Percentiles rank a stretch among this genome's conserved stretches.
phyloP scores from a whole-genome alignment of 2,329 filamentous ascomycete genomes.

The Penicillium crustosum region DNA sequence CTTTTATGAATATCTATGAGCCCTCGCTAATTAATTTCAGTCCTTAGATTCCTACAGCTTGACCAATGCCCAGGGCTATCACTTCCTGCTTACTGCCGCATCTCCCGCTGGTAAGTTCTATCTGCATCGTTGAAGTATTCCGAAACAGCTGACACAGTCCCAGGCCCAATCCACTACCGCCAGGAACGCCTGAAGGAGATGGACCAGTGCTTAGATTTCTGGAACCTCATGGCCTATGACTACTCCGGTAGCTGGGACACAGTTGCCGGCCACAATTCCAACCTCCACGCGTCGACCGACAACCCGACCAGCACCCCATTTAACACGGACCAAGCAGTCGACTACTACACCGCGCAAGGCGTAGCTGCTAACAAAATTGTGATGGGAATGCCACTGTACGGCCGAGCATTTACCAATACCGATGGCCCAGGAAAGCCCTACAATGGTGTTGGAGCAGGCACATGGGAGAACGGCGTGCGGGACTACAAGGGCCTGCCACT shows the following conservation, averaged over 20 bases:
- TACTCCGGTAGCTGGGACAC: slow-evolving; percentile 79
- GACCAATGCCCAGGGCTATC: slow-evolving; percentile 39
- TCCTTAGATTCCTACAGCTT: slow-evolving; percentile 45
- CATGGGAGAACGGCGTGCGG: slow-evolving; percentile 81
- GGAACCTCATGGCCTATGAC: slow-evolving; percentile 78
- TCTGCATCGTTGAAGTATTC: neutral
- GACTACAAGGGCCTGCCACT: slow-evolving; percentile 85
- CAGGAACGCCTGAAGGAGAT: slow-evolving; percentile 46
- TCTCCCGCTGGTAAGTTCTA: slow-evolving; percentile 42
- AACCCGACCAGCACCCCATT: slow-evolving; percentile 72
- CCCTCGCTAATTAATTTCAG: slow-evolving; percentile 17
- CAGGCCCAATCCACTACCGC: slow-evolving; percentile 49
- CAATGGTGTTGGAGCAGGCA: slow-evolving; percentile 68
- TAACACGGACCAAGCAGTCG: slow-evolving; percentile 68
- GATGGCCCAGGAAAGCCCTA: slow-evolving; percentile 69
- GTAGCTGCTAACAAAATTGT: slow-evolving; percentile 72
- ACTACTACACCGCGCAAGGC: slow-evolving; percentile 65
- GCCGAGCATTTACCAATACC: slow-evolving; percentile 77
- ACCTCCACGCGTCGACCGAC: slow-evolving; percentile 62
- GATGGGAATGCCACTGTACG: slow-evolving; percentile 91
- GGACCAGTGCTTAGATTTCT: slow-evolving; percentile 52
- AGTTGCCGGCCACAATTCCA: slow-evolving; percentile 73
- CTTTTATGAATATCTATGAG: no score
- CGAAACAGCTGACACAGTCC: neutral
- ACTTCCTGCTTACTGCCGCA: slow-evolving; percentile 50